These are phyloP conservation scores for Fusarium ramigenum DNA, from an alignment of 2,329 filamentous ascomycete genomes.

Conservation along the genomic window DNA sequence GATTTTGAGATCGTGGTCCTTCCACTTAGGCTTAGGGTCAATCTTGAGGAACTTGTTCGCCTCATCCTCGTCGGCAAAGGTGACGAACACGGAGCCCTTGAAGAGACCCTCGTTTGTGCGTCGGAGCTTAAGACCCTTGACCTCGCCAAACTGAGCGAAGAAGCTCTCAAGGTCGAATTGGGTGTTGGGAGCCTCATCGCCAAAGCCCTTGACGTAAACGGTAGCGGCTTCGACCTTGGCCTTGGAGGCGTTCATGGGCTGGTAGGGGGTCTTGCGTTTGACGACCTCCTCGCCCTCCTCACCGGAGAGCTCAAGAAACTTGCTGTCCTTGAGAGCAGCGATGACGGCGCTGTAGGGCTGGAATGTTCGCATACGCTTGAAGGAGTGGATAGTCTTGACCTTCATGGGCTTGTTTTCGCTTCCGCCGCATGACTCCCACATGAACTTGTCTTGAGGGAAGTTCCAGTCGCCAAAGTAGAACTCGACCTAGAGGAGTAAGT, in stretches of 20 bases:
- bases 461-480: conserved; percentile 97
- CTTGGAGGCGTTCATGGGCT: conserved; percentile 66
- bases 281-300: conserved; percentile 76
- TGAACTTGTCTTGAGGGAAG: conserved; percentile 86
- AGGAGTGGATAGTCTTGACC: conserved; percentile 80
- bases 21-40: conserved; percentile 85
- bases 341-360: conserved; percentile 86
- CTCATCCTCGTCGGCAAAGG: conserved; percentile 83
- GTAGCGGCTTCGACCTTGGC: conserved; percentile 76
- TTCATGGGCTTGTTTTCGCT: conserved; percentile 82
- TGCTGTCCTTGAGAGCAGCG: conserved; percentile 81
- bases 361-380: conserved; percentile 97
- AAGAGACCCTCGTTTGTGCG: conserved; percentile 77
- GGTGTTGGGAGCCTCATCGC: conserved; percentile 80
- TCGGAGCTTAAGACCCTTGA: conserved; percentile 87
- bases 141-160: conserved; percentile 81
- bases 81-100: conserved; percentile 97
- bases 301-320: conserved; percentile 76
- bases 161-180: conserved; percentile 96
- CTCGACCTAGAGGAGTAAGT: conserved; percentile 72
- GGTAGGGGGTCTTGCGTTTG: conserved; percentile 79
- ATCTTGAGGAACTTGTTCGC: conserved; percentile 82
- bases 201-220: conserved; percentile 95
- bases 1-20: conserved; percentile 80
- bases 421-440: conserved; percentile 82